Conservation (phyloP, 768 basidiomycete genomes). For the Leccinum longicurvipes region DNA sequence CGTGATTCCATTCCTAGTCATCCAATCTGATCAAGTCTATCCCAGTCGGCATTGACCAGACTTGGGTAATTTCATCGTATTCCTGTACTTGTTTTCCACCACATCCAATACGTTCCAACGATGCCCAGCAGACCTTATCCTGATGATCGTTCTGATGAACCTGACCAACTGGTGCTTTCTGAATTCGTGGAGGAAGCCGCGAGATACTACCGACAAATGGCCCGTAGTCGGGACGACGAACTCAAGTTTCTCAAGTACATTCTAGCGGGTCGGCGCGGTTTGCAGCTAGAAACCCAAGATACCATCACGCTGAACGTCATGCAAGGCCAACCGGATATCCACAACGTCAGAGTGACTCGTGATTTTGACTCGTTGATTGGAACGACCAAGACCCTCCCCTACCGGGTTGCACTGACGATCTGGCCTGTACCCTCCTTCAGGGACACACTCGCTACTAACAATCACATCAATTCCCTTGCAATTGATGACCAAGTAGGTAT, state of each 20-base stretch:
- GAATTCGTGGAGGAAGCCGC: not conserved
- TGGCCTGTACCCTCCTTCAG: slow-evolving; percentile 1
- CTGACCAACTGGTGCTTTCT: no score
- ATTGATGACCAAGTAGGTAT: not conserved
- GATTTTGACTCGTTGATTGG: slow-evolving; percentile 9
- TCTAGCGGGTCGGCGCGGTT: not conserved
- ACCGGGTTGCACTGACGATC: not conserved
- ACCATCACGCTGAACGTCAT: not conserved
- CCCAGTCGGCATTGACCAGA: no score
- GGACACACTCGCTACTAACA: not conserved
- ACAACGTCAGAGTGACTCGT: not conserved
- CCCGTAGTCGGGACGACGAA: not conserved
- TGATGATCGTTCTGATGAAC: not conserved
- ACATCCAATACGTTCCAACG: no score
- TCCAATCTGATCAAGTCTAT: no score
- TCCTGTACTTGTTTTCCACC: no score
- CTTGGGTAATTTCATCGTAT: no score
- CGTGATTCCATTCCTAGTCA: no score
- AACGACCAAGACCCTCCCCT: not conserved
- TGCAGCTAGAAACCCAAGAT: not conserved
- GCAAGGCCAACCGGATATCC: not conserved
- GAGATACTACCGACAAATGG: not conserved
- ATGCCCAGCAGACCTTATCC: not conserved
- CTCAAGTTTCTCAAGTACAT: slow-evolving; percentile 3
- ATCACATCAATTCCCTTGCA: not conserved